Evolutionary conservation across 2,329 filamentous ascomycete genomes (phyloP).

Genomic region (Alternaria sp.): DNA sequence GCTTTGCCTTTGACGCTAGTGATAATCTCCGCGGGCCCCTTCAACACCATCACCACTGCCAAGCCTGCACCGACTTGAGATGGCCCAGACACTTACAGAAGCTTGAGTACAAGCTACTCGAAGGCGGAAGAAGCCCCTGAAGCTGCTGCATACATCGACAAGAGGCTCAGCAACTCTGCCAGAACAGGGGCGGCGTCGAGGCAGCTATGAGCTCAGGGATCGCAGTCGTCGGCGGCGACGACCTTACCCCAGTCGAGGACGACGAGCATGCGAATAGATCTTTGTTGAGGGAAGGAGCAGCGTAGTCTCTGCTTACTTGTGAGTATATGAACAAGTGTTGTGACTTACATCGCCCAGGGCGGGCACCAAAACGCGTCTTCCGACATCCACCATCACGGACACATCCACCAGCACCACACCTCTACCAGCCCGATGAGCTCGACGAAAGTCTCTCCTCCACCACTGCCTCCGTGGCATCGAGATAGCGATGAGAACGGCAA

Average conservation of each 20-base stretch:
- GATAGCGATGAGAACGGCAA: background rate
- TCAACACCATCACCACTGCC: constrained; percentile 4
- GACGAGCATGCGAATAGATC: background rate
- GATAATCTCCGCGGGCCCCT: background rate
- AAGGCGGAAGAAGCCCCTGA: background rate
- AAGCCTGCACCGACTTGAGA: background rate
- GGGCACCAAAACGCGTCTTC: background rate
- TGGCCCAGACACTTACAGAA: background rate
- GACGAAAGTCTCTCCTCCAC: background rate
- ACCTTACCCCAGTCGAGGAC: background rate
- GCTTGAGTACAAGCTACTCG: background rate
- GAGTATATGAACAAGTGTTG: background rate
- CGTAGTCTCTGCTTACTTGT: background rate
- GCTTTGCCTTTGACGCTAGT: constrained; percentile 5
- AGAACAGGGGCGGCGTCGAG: background rate
- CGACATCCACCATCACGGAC: background rate
- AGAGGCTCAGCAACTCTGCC: background rate
- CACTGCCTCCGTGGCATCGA: background rate
- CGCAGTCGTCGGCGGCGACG: background rate
- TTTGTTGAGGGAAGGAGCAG: background rate
- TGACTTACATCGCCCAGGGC: background rate
- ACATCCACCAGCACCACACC: background rate
- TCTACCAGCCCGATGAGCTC: background rate
- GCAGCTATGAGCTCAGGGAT: background rate
- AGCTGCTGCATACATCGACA: background rate